Evolutionary conservation across 2,329 filamentous ascomycete genomes (phyloP), one percentile per base, ranked within the genome.

Genomic region (Fusarium falciforme): DNA sequence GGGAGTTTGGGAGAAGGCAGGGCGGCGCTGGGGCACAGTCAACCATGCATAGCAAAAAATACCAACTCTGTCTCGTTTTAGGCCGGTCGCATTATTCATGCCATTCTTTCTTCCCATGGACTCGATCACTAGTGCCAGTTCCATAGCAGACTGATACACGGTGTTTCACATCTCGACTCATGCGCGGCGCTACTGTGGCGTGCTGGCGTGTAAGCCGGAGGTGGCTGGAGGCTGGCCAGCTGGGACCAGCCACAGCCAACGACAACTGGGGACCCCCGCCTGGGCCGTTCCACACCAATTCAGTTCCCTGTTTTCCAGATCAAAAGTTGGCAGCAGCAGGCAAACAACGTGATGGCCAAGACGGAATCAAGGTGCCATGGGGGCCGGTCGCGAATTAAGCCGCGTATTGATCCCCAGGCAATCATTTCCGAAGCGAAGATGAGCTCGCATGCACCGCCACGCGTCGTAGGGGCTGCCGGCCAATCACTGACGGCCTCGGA

Each of bases 381-480:
- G 20, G 52, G 55, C 27, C 22, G 42, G 22, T 47, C 60, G 49
- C 36, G 58, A 55, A 47, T 62, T 55, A 69, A 65, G 71, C 71
- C 67, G 68, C 61, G 38, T 55, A 58, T 17, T 40, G 68, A 61
- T 54, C 60, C 67, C 61, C 17, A 54, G 72, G 67, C 68, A 71
- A 72, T 77, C 75, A 77, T 75, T 72, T 75, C 74, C 74, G 67
- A 71, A 70, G 57, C 38, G 33, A 27, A 57, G 55, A 68, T 44
- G 49, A 61, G 44, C 58, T 61, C 61, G 70, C 61, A 63, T 64
- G 74, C 75, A 77, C 75, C 66, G 75, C 75, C 75, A 77, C 75
- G 49, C 20, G 11, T 27, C 27, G 17, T 14, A 5, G 16, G 63
- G 38, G 49, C 31, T 25, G 8, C 35, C 25, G 17, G 3, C 73